Conservation (phyloP, 2,329 filamentous ascomycete genomes). For the Phialophora chinensis region DNA sequence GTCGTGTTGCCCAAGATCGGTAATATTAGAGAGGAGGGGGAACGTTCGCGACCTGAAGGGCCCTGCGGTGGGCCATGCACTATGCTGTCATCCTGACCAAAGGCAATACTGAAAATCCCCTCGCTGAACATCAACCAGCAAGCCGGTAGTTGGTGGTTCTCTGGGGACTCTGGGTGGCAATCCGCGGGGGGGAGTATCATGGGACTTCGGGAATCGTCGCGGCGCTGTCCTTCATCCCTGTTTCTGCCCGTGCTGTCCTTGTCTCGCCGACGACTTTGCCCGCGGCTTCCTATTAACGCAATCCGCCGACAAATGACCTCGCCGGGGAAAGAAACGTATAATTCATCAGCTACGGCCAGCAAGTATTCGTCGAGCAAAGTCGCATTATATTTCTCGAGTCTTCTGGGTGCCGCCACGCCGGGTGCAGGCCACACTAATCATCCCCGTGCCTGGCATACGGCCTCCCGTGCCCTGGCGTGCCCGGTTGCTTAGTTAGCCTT, state of each 20-base stretch:
- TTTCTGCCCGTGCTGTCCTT: background rate
- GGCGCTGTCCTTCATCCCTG: background rate
- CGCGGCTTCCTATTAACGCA: slow-evolving; percentile 1
- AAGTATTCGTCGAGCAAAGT: background rate
- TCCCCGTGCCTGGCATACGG: slow-evolving; percentile 19
- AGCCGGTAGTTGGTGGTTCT: background rate
- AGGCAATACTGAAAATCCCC: background rate
- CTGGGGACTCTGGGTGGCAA: background rate
- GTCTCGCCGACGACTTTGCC: background rate
- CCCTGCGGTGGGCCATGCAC: background rate
- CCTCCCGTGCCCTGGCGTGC: slow-evolving; percentile 7
- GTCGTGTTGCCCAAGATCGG: slow-evolving; percentile 10
- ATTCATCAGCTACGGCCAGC: background rate
- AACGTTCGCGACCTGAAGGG: background rate
- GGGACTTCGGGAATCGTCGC: slow-evolving; percentile 1
- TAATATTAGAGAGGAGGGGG: slow-evolving; percentile 10
- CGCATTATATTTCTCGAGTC: slow-evolving; percentile 11
- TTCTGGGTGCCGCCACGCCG: background rate
- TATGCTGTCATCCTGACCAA: background rate
- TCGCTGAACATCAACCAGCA: background rate
- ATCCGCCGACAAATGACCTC: slow-evolving; percentile 3
- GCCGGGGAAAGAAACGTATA: slow-evolving; percentile 4
- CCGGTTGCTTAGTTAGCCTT: slow-evolving; percentile 5
- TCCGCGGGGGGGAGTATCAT: background rate
- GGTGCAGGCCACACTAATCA: background rate